These are phyloP conservation scores for Yamagishiella unicocca DNA, from an alignment of 139 green algal species.

Conservation along the genomic window DNA sequence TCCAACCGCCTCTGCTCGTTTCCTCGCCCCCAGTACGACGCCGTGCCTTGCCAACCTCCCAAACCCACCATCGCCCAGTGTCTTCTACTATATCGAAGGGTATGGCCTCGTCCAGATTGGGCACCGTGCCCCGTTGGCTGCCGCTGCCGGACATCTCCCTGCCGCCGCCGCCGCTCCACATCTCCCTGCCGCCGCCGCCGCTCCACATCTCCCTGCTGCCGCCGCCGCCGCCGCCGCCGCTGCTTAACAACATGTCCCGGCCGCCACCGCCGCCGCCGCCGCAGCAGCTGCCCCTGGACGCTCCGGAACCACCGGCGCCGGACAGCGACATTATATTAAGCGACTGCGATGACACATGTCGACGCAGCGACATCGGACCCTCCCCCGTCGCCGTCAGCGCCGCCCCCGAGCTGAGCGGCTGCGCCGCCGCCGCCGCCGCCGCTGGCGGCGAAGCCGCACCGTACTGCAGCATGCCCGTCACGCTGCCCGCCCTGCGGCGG, in stretches of 20 bases:
- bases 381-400: too few species aligned
- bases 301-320: neutral
- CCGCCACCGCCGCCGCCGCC: neutral
- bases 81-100: neutral
- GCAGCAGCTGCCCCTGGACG: too few species aligned
- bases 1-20: too few species aligned
- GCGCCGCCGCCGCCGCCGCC: neutral
- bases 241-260: too few species aligned
- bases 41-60: neutral
- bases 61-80: slow-evolving; percentile 15
- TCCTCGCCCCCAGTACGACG: too few species aligned
- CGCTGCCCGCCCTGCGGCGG: neutral
- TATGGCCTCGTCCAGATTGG: slow-evolving; percentile 8
- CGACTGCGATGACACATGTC: too few species aligned
- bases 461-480: neutral
- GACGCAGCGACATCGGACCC: too few species aligned
- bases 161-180: neutral
- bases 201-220: too few species aligned
- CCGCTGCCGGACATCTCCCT: neutral
- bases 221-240: neutral
- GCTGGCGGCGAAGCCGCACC: neutral
- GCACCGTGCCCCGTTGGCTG: neutral
- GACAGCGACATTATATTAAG: too few species aligned
- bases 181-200: neutral
- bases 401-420: neutral